phyloP scores from a whole-genome alignment of 306 rosid species.

The Quercus cerris region DNA sequence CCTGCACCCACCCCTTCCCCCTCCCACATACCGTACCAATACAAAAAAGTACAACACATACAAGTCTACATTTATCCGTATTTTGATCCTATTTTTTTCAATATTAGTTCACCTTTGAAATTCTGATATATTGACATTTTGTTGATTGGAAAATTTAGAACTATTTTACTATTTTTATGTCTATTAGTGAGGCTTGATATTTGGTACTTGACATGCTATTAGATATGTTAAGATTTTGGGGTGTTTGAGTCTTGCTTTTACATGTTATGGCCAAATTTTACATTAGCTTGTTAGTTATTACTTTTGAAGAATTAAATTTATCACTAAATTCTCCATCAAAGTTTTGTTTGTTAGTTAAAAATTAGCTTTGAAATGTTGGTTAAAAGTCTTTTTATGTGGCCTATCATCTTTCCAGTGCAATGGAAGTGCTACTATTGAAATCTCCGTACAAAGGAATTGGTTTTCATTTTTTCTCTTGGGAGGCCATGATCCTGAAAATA shows the following conservation, averaged over 20 bases:
- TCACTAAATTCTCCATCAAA: not conserved
- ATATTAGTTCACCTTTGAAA: too few relatives aligned
- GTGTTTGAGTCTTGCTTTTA: not conserved
- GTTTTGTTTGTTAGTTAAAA: not conserved
- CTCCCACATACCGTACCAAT: too few relatives aligned
- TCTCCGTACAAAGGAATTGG: not conserved
- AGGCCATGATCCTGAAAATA: not conserved
- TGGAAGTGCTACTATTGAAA: not conserved
- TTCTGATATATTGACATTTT: not conserved
- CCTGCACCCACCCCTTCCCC: too few relatives aligned
- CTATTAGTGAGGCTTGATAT: not conserved
- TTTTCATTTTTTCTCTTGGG: not conserved
- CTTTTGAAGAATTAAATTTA: not conserved
- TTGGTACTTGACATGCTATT: not conserved
- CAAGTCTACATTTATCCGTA: too few relatives aligned
- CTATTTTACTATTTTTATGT: not conserved
- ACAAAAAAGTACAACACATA: too few relatives aligned
- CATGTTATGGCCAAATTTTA: not conserved
- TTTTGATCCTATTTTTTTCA: too few relatives aligned
- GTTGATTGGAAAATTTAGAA: not conserved
- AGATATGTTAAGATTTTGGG: not conserved
- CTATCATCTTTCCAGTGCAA: not conserved
- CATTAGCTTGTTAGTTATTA: not conserved
- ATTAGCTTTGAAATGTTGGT: not conserved
- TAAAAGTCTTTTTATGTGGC: not conserved